Percentiles rank a stretch among this genome's conserved stretches.
These are phyloP conservation scores for Suillus subluteus DNA, from an alignment of 768 basidiomycete genomes.

Conservation along the genomic window DNA sequence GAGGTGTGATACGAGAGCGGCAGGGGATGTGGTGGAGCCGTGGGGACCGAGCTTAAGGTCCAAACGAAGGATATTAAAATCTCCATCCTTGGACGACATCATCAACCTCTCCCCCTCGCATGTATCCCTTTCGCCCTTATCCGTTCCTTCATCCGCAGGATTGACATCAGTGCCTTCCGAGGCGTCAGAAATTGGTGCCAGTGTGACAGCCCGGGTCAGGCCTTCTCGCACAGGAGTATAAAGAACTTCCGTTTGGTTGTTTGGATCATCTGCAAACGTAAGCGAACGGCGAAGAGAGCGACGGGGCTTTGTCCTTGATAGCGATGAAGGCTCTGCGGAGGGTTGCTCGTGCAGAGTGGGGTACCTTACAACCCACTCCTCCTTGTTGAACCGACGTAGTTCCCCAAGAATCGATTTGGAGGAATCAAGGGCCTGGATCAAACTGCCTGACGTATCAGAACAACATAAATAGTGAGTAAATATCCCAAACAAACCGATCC, in stretches of 20 bases:
- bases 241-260: slow-evolving; percentile 66
- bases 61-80: slow-evolving; percentile 88
- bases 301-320: slow-evolving; percentile 33
- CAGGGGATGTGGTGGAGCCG: slow-evolving; percentile 61
- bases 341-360: slow-evolving; percentile 67
- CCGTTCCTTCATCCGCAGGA: slow-evolving; percentile 27
- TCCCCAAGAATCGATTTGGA: slow-evolving; percentile 71
- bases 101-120: slow-evolving; percentile 41
- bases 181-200: slow-evolving; percentile 53
- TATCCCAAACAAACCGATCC: slow-evolving; percentile 58
- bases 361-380: slow-evolving; percentile 88
- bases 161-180: slow-evolving; percentile 34
- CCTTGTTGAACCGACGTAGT: slow-evolving; percentile 79
- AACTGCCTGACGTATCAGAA: slow-evolving; percentile 43
- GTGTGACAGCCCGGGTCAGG: slow-evolving; percentile 61
- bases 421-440: slow-evolving; percentile 76
- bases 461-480: neutral
- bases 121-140: slow-evolving; percentile 26
- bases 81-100: slow-evolving; percentile 48
- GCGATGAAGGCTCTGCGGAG: slow-evolving; percentile 27
- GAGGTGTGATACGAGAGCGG: slow-evolving; percentile 84
- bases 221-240: slow-evolving; percentile 52
- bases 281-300: slow-evolving; percentile 67
- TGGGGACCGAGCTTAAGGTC: slow-evolving; percentile 90
- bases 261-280: slow-evolving; percentile 85